phyloP scores from a whole-genome alignment of 495 filamentous ascomycete species.

The Penicillium roqueforti region DNA sequence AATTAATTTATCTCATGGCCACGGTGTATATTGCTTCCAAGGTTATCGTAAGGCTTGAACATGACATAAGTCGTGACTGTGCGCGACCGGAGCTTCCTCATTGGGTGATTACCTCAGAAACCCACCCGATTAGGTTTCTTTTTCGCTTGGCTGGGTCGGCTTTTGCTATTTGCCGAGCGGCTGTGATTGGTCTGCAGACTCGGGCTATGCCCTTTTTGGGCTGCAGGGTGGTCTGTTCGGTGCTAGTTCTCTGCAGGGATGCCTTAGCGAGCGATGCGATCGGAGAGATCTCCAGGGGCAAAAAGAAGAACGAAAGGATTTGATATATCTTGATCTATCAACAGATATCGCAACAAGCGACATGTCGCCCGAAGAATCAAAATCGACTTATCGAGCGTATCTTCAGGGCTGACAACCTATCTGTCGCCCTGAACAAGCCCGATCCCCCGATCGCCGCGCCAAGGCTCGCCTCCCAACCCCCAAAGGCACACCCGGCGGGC shows the following conservation, averaged over 20 bases:
- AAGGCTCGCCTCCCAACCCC: slow-evolving; percentile 1
- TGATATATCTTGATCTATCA: no score
- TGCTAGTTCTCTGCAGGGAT: slow-evolving; percentile 4
- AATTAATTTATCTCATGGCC: no score
- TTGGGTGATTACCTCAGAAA: slow-evolving; percentile 3
- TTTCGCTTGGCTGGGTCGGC: neutral
- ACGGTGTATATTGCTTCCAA: no score
- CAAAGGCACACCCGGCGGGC: neutral
- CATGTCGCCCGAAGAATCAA: neutral
- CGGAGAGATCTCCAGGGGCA: slow-evolving; percentile 1
- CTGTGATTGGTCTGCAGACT: neutral
- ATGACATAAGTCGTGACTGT: slow-evolving; percentile 1
- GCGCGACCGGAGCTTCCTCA: neutral
- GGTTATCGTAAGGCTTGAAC: no score
- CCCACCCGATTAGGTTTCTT: slow-evolving; percentile 1
- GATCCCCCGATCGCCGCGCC: neutral
- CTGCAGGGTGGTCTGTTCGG: neutral
- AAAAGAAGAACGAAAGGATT: neutral
- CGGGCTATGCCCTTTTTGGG: neutral
- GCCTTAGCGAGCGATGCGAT: neutral
- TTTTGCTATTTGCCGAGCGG: neutral
- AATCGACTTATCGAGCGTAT: neutral
- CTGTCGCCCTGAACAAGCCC: neutral
- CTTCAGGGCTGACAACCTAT: neutral
- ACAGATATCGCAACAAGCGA: no score